Evolutionary conservation across 2,329 filamentous ascomycete genomes (phyloP).

Genomic region (Hypoxylon rubiginosum): DNA sequence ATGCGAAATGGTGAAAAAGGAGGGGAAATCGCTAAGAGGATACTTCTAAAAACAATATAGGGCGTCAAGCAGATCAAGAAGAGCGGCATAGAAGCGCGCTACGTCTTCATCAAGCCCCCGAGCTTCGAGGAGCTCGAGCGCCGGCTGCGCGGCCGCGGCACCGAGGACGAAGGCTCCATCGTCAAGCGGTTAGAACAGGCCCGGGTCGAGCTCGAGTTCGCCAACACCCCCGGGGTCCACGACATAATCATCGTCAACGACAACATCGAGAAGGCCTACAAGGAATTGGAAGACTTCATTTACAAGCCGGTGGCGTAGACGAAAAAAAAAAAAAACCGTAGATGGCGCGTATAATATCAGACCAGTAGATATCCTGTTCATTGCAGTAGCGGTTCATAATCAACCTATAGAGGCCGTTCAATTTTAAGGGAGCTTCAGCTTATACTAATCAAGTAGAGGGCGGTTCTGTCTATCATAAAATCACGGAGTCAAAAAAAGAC

Average conservation of each 20-base stretch:
- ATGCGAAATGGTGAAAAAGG: neutral
- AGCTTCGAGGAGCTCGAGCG: constrained; percentile 79
- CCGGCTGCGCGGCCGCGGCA: constrained; percentile 79
- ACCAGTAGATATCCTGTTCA: neutral
- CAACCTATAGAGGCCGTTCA: constrained; percentile 16
- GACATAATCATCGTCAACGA: constrained; percentile 77
- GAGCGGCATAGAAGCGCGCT: constrained; percentile 80
- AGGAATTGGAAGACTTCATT: constrained; percentile 65
- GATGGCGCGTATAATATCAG: constrained; percentile 3
- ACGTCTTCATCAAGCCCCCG: constrained; percentile 87
- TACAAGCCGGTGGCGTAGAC: constrained; percentile 52
- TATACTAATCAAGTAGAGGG: constrained; percentile 15
- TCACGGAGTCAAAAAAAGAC: constrained; percentile 22
- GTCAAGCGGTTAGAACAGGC: constrained; percentile 79
- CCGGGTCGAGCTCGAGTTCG: constrained; percentile 79
- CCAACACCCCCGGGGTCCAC: constrained; percentile 75
- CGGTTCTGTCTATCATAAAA: constrained; percentile 8
- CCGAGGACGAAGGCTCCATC: constrained; percentile 81
- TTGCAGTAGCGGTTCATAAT: neutral
- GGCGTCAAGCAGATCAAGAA: constrained; percentile 94
- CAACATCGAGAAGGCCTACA: constrained; percentile 64
- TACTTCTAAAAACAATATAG: constrained; percentile 49
- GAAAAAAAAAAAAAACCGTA: too few relatives aligned
- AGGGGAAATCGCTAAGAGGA: constrained; percentile 16
- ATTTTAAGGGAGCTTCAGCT: neutral